Evolutionary conservation across 2,329 filamentous ascomycete species (phyloP).

Genomic region (Venturia nashicola): DNA sequence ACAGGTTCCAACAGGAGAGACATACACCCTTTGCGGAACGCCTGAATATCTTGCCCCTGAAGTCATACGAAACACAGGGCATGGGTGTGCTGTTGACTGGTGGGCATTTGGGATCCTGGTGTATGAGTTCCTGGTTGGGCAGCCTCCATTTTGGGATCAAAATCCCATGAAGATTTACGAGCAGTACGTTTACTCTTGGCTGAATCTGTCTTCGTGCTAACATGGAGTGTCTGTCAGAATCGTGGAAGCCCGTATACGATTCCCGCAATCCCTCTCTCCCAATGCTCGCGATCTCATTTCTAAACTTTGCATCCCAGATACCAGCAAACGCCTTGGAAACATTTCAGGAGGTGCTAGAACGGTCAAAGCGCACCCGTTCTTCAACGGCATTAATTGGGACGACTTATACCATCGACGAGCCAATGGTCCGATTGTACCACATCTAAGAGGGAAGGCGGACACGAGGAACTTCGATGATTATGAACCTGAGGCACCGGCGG

Average conservation of each 20-base stretch:
- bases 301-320: slow-evolving; percentile 66
- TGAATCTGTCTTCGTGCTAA: not conserved
- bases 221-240: slow-evolving; percentile 41
- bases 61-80: slow-evolving; percentile 72
- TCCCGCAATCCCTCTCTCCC: slow-evolving; percentile 55
- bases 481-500: slow-evolving; percentile 42
- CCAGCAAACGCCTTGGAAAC: slow-evolving; percentile 66
- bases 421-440: slow-evolving; percentile 63
- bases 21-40: slow-evolving; percentile 73
- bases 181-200: slow-evolving; percentile 27
- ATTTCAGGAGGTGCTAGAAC: slow-evolving; percentile 59
- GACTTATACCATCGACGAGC: slow-evolving; percentile 52
- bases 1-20: slow-evolving; percentile 40
- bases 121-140: slow-evolving; percentile 75
- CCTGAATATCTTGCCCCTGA: slow-evolving; percentile 77
- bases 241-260: slow-evolving; percentile 63
- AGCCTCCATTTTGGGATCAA: slow-evolving; percentile 77
- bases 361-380: slow-evolving; percentile 69
- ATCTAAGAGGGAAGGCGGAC: slow-evolving; percentile 59
- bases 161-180: slow-evolving; percentile 83
- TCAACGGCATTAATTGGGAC: slow-evolving; percentile 61
- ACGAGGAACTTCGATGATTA: slow-evolving; percentile 75
- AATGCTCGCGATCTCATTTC: slow-evolving; percentile 65
- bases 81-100: slow-evolving; percentile 68
- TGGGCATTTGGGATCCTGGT: slow-evolving; percentile 77